Evolutionary conservation across 2,329 filamentous ascomycete species (phyloP).

Genomic region (Penicillium sclerotigenum): DNA sequence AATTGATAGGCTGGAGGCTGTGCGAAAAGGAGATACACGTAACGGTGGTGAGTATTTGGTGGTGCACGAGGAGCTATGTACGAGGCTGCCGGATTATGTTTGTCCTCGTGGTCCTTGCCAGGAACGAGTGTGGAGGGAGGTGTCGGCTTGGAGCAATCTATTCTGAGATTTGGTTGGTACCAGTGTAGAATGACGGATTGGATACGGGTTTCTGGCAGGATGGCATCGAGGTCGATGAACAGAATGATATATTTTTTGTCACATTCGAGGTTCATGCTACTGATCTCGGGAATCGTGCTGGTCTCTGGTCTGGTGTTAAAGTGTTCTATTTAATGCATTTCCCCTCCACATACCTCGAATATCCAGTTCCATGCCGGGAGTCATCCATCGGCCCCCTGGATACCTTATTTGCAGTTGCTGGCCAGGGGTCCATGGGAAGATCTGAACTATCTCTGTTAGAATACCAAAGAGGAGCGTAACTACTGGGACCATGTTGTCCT

Average conservation of each 20-base stretch:
- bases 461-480: neutral
- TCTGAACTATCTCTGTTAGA: neutral
- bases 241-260: conserved; percentile 20
- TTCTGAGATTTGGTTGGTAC: conserved; percentile 24
- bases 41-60: conserved; percentile 27
- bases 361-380: conserved; percentile 17
- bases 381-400: conserved; percentile 16
- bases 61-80: conserved; percentile 35
- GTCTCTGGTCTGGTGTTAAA: conserved; percentile 9
- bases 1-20: conserved; percentile 28
- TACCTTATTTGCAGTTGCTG: conserved; percentile 20
- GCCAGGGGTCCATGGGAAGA: neutral
- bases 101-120: neutral
- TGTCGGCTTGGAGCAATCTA: conserved; percentile 2
- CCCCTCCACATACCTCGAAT: conserved; percentile 1
- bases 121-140: neutral
- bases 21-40: conserved; percentile 32
- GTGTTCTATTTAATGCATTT: neutral
- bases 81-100: neutral
- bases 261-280: conserved; percentile 8
- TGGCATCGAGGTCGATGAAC: conserved; percentile 27
- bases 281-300: conserved; percentile 16
- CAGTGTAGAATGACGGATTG: conserved; percentile 27
- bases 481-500: neutral
- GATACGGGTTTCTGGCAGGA: conserved; percentile 10